These are phyloP conservation scores for Dactylonectria estremocensis DNA, from an alignment of 2,329 filamentous ascomycete species.

Conservation along the genomic window DNA sequence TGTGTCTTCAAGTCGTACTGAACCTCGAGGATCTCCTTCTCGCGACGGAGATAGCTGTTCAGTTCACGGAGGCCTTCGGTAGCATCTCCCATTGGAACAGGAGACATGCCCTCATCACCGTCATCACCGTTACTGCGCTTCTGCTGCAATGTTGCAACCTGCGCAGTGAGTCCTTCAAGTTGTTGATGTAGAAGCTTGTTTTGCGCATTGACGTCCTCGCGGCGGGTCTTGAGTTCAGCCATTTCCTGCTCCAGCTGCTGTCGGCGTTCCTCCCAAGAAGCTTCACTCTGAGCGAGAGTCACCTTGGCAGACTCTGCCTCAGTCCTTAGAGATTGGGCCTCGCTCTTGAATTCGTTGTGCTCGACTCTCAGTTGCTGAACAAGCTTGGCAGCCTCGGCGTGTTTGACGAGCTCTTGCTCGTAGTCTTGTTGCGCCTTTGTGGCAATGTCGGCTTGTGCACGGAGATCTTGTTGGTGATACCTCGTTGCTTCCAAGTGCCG, in stretches of 20 bases:
- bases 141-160: slow-evolving; percentile 86
- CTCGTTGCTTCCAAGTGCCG: slow-evolving; percentile 84
- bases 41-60: slow-evolving; percentile 90
- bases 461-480: slow-evolving; percentile 91
- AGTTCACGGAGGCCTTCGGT: slow-evolving; percentile 89
- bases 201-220: slow-evolving; percentile 88
- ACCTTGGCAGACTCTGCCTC: slow-evolving; percentile 90
- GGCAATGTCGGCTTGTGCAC: slow-evolving; percentile 93
- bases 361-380: slow-evolving; percentile 85
- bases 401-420: slow-evolving; percentile 93
- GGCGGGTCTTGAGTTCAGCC: slow-evolving; percentile 80
- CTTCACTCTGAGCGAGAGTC: slow-evolving; percentile 83
- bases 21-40: slow-evolving; percentile 99
- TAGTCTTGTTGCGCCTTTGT: slow-evolving; percentile 95
- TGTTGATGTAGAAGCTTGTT: slow-evolving; percentile 93
- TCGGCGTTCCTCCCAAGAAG: slow-evolving; percentile 88
- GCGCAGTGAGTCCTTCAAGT: slow-evolving; percentile 84
- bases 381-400: slow-evolving; percentile 92
- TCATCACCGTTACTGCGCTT: slow-evolving; percentile 72
- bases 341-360: slow-evolving; percentile 85
- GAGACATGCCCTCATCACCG: slow-evolving; percentile 67
- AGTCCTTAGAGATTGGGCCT: slow-evolving; percentile 80
- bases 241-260: slow-evolving; percentile 89
- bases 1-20: slow-evolving; percentile 92
- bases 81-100: slow-evolving; percentile 69